Percentiles rank a stretch among this genome's conserved stretches.
Evolutionary conservation across 2,329 filamentous ascomycete genomes (phyloP).

Genomic region (Rutstroemia sydowiana): DNA sequence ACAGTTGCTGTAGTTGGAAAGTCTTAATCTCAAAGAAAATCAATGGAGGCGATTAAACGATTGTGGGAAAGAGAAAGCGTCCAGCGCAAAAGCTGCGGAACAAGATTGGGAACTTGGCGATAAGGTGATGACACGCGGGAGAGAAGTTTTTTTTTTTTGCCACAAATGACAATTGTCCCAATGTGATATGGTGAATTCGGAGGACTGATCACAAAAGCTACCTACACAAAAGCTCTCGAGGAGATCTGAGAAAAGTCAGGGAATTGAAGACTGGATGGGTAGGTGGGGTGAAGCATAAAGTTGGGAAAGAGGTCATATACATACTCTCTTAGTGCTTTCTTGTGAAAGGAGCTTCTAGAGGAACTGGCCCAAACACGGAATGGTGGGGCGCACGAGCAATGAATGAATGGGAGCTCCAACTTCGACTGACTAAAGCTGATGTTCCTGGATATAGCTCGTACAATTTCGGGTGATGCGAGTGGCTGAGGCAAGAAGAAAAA

Average conservation of each 20-base stretch:
- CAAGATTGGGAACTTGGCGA: constrained; percentile 8
- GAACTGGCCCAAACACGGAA: constrained; percentile 17
- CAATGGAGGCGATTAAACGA: constrained; percentile 1
- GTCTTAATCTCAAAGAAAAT: constrained; percentile 10
- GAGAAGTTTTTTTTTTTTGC: constrained; percentile 1
- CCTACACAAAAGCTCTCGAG: not conserved
- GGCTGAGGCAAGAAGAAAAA: constrained; percentile 17
- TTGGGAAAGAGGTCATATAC: constrained; percentile 22
- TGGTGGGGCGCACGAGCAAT: constrained; percentile 25
- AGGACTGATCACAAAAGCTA: not conserved
- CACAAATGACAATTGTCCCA: constrained; percentile 1
- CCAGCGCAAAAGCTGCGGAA: constrained; percentile 22
- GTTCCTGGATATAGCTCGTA: constrained; percentile 15
- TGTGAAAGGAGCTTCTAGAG: constrained; percentile 16
- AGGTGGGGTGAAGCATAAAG: constrained; percentile 4
- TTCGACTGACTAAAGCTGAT: constrained; percentile 10
- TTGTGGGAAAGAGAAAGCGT: constrained; percentile 15
- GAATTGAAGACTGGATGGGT: constrained; percentile 17
- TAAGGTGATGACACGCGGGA: constrained; percentile 4
- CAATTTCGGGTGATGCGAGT: constrained; percentile 20
- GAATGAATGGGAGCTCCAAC: constrained; percentile 1
- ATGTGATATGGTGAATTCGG: not conserved
- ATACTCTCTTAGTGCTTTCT: constrained; percentile 23
- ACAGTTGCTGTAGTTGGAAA: not conserved
- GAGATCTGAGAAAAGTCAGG: constrained; percentile 24